Conservation (phyloP, 306 rosid genomes). For the Medicago arabica region DNA sequence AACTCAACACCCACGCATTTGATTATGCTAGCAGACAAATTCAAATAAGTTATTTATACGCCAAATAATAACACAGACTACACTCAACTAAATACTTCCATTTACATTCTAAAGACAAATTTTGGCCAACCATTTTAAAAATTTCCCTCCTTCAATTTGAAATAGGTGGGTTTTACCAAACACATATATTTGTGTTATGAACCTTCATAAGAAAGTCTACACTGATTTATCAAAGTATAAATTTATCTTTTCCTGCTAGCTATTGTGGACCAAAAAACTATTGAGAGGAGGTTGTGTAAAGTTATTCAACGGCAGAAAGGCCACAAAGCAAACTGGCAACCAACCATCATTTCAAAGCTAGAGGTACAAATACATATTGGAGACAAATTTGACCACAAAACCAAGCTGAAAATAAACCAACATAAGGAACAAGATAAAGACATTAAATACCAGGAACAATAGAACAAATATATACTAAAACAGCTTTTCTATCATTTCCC, state of each 20-base stretch:
- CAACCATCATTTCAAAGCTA: constrained; percentile 17
- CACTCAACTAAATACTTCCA: not conserved
- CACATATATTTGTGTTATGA: constrained; percentile 5
- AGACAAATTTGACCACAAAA: constrained; percentile 22
- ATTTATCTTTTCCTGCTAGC: constrained; percentile 15
- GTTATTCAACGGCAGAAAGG: constrained; percentile 32
- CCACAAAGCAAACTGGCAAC: constrained; percentile 16
- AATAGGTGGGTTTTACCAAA: constrained; percentile 7
- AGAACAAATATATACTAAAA: constrained; percentile 24
- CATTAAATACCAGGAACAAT: not conserved
- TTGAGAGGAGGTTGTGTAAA: constrained; percentile 16
- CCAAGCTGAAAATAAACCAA: constrained; percentile 23
- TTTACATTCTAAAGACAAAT: constrained; percentile 30
- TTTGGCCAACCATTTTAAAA: not conserved
- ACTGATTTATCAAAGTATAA: not conserved
- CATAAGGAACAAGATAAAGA: constrained; percentile 26
- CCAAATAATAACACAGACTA: constrained; percentile 16
- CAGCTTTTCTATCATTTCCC: constrained; percentile 19
- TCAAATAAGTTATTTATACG: not conserved
- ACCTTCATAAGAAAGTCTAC: not conserved
- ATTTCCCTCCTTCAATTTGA: constrained; percentile 9
- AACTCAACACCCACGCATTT: not conserved
- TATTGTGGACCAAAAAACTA: not conserved
- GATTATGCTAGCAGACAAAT: not conserved
- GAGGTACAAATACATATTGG: not conserved